Conservation (phyloP, 2,329 filamentous ascomycete genomes). For the Blumeria hordei region DNA sequence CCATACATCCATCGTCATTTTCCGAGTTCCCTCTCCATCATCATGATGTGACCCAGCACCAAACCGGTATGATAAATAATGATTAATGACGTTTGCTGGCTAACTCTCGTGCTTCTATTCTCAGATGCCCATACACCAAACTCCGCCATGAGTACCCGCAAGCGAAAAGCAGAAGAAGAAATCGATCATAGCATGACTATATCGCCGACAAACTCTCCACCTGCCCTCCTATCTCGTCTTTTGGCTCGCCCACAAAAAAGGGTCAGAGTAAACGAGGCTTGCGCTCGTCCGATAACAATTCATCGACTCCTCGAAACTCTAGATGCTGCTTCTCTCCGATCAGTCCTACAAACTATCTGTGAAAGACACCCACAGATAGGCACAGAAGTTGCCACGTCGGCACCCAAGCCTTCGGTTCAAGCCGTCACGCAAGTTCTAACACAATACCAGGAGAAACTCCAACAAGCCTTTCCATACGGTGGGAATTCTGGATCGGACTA, state of each 20-base stretch:
- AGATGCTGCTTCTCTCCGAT: constrained; percentile 60
- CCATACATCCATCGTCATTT: constrained; percentile 30
- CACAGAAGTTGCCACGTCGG: constrained; percentile 59
- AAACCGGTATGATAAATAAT: constrained; percentile 22
- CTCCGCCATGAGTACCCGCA: constrained; percentile 22
- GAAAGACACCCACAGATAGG: constrained; percentile 70
- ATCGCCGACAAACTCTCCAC: constrained; percentile 54
- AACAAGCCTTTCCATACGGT: constrained; percentile 60
- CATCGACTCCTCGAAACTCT: constrained; percentile 82
- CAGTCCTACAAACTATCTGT: constrained; percentile 74
- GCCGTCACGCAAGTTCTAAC: constrained; percentile 59
- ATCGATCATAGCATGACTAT: constrained; percentile 71
- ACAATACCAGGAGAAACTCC: constrained; percentile 59
- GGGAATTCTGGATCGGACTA: constrained; percentile 75
- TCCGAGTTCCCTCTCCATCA: constrained; percentile 34
- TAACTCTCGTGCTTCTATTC: constrained; percentile 15
- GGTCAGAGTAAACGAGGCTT: constrained; percentile 37
- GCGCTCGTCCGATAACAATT: constrained; percentile 38
- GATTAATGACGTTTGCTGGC: constrained; percentile 16
- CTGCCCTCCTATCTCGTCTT: constrained; percentile 44
- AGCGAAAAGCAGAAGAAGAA: constrained; percentile 65
- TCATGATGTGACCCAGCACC: constrained; percentile 24
- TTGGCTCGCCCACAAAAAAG: constrained; percentile 44
- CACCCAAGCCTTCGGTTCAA: constrained; percentile 65
- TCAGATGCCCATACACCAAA: constrained; percentile 17